Evolutionary conservation across 139 green algal genomes (phyloP), one percentile per base, ranked within the genome.

Genomic region (Tetraselmis striata): DNA sequence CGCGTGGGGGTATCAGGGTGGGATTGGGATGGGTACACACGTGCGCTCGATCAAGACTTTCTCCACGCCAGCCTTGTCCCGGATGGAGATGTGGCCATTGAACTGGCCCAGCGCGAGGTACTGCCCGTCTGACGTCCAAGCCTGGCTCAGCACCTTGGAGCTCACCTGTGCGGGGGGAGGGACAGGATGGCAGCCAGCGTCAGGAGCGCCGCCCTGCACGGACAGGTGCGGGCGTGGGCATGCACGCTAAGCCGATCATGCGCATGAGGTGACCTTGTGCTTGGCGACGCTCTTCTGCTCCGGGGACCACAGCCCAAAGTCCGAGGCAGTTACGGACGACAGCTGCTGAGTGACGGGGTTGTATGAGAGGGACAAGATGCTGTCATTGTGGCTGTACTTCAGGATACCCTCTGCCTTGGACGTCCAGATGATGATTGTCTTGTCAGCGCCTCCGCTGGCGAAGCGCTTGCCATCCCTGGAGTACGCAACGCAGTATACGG

Each of bases 341-440:
- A 97, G 90, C 88, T 97, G 94, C 85, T 95, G 92, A 23, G 90
- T 94, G 32, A 94, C 79, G 23, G 93, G 92, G 86, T 95, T 97
- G 83, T 95, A 97, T 0, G 92, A 86, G n/a, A 97, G 80, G 1
- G 80, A 87, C 84, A 95, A 92, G 58, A 97, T 92, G 5, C 90
- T 88, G 58, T 95, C 91, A 75, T 93, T 92, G 88, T 97, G 92
- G 0, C 83, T 94, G 82, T 94, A 97, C 82, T 96, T 97, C 1
- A 97, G 87, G 28, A 97, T 92, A 28, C 93, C 93, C 83, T 96
- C 90, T 30, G 88, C 91, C 89, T 94, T 95, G 87, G 81, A 92
- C 25, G 92, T 96, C 94, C 94, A 97, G 75, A 97, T 96, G 83
- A 97, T 95, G 59, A 97, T 88, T 0, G 89, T 96, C 76, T 93